Evolutionary conservation across 1,284 basidiomycete species (phyloP), one percentile per base, ranked within the genome.

Genomic region (Erythrobasidium hasegawianum): DNA sequence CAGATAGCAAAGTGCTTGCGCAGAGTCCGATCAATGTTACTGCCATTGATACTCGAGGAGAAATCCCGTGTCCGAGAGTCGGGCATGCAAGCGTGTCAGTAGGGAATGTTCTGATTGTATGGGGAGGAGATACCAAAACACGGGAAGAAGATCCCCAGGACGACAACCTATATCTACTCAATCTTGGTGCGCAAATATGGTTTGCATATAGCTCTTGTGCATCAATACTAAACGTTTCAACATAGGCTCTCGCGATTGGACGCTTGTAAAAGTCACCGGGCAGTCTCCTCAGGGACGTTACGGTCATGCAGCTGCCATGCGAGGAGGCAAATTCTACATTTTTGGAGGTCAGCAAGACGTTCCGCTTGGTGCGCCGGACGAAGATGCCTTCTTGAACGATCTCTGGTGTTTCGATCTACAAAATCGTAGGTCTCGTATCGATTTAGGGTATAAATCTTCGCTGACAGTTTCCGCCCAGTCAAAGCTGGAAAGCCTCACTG

Each of bases 321-420:
- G 88, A 67, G 91, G 88, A 56, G 90, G 89, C 70, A 88, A 85
- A 75, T 96, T 98, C 80, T 90, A 90, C 76, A 84, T 98, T 45
- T 97, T 97, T 76, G 96, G 96, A 70, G 96, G 96, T 38, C 95
- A 98, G 77, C 91, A 93, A n/a, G 90, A 94, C 70, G 56, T 65
- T 4, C 62, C 62, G 27, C 54, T 56, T n/a, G 62, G 62, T 5
- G 56, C 62, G 38, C 55, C 62, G 3, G 90, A 90, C 29, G 85
- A 90, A 73, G 77, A 77, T 5, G 74, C 75, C 18, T 98, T 97
- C 77, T 82, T 97, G 77, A 93, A 95, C 76, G 96, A 99, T 78
- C 79, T 99, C 40, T 97, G 94, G 92, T 84, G 86, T 33, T 99
- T 98, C 77, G 95, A 99, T 80, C 83, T 99, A 69, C 91, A 90